A percentile compares a stretch with the other conserved stretches of the same genome.
These are phyloP conservation scores for Sicyos baderoa DNA, from an alignment of 306 rosid genomes.

Conservation along the genomic window DNA sequence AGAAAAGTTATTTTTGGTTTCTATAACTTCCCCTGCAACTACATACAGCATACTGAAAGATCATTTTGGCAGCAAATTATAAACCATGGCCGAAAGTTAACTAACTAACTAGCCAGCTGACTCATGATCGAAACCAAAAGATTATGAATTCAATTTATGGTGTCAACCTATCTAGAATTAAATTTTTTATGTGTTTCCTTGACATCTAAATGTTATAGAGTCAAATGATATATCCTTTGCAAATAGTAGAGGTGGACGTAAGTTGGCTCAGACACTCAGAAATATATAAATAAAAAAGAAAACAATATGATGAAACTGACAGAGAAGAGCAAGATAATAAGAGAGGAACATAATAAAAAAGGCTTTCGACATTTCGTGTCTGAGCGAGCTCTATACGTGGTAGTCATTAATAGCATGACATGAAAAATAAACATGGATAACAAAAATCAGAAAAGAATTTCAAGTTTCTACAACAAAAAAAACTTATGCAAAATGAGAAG, in stretches of 20 bases:
- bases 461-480: constrained; percentile 14
- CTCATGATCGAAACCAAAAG: too few species aligned
- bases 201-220: too few species aligned
- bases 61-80: background rate
- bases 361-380: constrained; percentile 13
- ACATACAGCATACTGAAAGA: background rate
- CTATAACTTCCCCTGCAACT: constrained; percentile 4
- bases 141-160: background rate
- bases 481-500: background rate
- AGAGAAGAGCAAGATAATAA: background rate
- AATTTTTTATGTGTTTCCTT: too few species aligned
- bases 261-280: too few species aligned
- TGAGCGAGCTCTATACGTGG: constrained; percentile 12
- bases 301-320: background rate
- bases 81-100: background rate
- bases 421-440: constrained; percentile 18
- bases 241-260: too few species aligned
- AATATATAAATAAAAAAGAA: too few species aligned
- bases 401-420: constrained; percentile 17
- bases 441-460: constrained; percentile 11
- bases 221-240: too few species aligned
- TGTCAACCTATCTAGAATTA: too few species aligned
- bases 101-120: background rate
- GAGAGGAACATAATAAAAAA: constrained; percentile 8
- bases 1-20: background rate